Conservation (phyloP, 1,284 basidiomycete species). For the Chondrostereum purpureum region DNA sequence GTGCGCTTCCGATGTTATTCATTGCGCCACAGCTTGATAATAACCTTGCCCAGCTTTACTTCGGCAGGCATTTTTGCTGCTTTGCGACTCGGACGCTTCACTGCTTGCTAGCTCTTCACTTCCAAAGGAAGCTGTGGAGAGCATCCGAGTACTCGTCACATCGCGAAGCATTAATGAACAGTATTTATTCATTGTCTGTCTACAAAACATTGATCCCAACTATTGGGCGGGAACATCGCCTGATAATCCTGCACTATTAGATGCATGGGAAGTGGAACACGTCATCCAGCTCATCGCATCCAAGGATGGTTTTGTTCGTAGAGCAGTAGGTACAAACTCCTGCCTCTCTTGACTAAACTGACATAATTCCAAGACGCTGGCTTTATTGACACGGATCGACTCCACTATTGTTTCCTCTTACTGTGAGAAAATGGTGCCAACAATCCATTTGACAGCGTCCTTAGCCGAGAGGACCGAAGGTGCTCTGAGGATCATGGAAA, state of each 20-base stretch:
- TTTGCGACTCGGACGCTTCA: slow-evolving; percentile 22
- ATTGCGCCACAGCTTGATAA: no score
- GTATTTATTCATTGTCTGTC: slow-evolving; percentile 58
- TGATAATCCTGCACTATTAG: slow-evolving; percentile 44
- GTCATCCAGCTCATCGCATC: slow-evolving; percentile 61
- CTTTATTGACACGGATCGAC: slow-evolving; percentile 50
- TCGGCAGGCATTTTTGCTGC: slow-evolving; percentile 43
- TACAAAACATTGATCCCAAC: slow-evolving; percentile 47
- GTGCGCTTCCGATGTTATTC: slow-evolving; percentile 28
- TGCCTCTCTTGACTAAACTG: background rate
- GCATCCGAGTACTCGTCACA: slow-evolving; percentile 49
- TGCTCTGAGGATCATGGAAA: slow-evolving; percentile 48
- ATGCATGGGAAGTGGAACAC: slow-evolving; percentile 62
- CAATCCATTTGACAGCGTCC: slow-evolving; percentile 27
- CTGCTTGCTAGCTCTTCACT: slow-evolving; percentile 11
- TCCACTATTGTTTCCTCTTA: slow-evolving; percentile 47
- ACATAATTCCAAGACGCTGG: slow-evolving; percentile 41
- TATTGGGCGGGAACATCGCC: slow-evolving; percentile 61
- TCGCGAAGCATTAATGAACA: slow-evolving; percentile 53
- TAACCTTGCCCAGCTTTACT: slow-evolving; percentile 30
- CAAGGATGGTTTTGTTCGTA: slow-evolving; percentile 50
- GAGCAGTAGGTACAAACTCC: slow-evolving; percentile 40
- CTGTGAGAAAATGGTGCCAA: slow-evolving; percentile 39
- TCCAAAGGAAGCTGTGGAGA: slow-evolving; percentile 26
- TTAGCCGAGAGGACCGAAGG: slow-evolving; percentile 30